Base-by-base conservation (phyloP, 2,329 filamentous ascomycete genomes). In the Mycosphaerella arachidis region DNA sequence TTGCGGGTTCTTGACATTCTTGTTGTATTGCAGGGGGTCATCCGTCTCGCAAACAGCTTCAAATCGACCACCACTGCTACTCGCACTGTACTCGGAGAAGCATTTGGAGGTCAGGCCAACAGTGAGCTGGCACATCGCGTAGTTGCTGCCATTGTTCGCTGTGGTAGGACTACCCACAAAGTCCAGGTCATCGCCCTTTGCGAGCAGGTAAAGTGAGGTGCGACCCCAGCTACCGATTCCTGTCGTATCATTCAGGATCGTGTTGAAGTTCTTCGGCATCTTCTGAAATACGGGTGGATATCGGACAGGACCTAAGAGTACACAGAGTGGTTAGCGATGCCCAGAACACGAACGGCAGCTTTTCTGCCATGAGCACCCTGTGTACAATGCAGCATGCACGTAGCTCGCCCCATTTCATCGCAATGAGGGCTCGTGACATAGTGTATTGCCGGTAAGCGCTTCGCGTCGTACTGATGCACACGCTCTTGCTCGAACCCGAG, bases 81-180 rank as follows among this genome's bases (percentile, higher is more conserved):
- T 76, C 0, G 77, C 79, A 45, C 75, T 75, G 62, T 79, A 81
- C 4, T 67, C 67, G 0, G 90, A 92, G 0, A 84, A 87, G 72
- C 90, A 94, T 12, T 82, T 76, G 0, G 86, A 79, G 0, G 87
- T 85, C 1, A 85, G 72, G 64, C 85, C 86, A 0, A 85, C 87
- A 24, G 83, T 82, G 13, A 92, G 71, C 46, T 86, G 79, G 69
- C 90, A 94, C 0, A 94, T 74, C 0, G 86, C 84, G 68, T 87
- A 92, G 31, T 84, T 78, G 6, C 50, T 62, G 12, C 40, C 66
- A 27, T 56, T 48, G 3, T 31, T 48, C 10, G 18, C 45, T 6
- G 54, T 52, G 12, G 37, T 59, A 9, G 56, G 29, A 20, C 31
- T 57, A 8, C 55, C 52, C 2, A 10, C n/a, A 4, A 37, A 30